A percentile compares a stretch with the other conserved stretches of the same genome.
Evolutionary conservation across 106 monocot genomes (phyloP).

Genomic region (Phalaenopsis equestris): DNA sequence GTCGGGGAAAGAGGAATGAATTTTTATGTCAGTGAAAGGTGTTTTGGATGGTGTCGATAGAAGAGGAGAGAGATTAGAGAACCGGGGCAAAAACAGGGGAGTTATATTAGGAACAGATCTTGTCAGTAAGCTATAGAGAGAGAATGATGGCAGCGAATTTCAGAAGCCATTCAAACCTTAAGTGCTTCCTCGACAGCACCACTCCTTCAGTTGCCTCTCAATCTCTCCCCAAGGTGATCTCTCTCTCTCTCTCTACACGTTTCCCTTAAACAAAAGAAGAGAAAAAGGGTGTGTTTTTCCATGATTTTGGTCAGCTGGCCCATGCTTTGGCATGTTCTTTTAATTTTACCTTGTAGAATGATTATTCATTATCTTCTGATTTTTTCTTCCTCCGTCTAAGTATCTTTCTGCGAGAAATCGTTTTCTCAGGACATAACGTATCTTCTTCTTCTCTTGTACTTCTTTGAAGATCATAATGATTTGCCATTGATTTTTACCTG

Average conservation of each 20-base stretch:
- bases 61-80: background rate
- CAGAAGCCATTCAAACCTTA: slow-evolving; percentile 36
- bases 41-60: background rate
- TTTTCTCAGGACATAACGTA: background rate
- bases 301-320: background rate
- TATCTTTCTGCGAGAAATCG: background rate
- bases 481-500: background rate
- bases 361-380: background rate
- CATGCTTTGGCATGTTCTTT: background rate
- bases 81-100: background rate
- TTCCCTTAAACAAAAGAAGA: background rate
- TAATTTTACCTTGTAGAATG: background rate
- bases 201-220: slow-evolving; percentile 42
- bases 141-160: slow-evolving; percentile 14
- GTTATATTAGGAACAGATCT: background rate
- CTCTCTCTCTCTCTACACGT: slow-evolving; percentile 1
- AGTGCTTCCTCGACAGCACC: slow-evolving; percentile 35
- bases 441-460: background rate
- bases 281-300: background rate
- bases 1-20: background rate
- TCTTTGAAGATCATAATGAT: background rate
- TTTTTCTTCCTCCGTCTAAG: background rate
- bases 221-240: slow-evolving; percentile 37
- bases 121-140: background rate
- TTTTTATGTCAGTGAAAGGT: slow-evolving; percentile 1